Percentiles rank a stretch among this genome's conserved stretches.
Evolutionary conservation across 495 filamentous ascomycete species (phyloP).

Genomic region (Neurospora sp.): DNA sequence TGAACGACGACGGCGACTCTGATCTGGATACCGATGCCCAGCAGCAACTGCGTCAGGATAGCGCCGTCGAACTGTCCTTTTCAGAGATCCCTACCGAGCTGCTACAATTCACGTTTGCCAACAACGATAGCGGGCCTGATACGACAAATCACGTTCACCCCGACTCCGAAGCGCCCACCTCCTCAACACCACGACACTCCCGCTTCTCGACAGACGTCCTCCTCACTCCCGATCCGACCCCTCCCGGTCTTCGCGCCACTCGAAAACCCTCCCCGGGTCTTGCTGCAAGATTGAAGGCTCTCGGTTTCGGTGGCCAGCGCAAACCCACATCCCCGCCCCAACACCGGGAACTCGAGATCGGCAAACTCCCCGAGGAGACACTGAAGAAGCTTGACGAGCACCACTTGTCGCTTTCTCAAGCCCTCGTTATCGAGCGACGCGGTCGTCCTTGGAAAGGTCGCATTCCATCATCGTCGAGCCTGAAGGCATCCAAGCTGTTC

Average conservation of each 20-base stretch:
- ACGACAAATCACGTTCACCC: neutral
- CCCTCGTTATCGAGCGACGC: conserved; percentile 42
- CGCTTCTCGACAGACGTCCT: conserved; percentile 4
- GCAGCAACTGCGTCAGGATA: conserved; percentile 11
- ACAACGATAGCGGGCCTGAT: conserved; percentile 3
- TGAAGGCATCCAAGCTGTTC: conserved; percentile 20
- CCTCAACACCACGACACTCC: neutral
- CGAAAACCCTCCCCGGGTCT: conserved; percentile 62
- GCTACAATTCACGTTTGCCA: conserved; percentile 24
- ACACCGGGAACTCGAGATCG: conserved; percentile 39
- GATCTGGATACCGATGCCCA: neutral
- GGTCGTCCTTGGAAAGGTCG: conserved; percentile 56
- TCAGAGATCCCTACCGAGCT: conserved; percentile 31
- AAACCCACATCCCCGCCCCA: conserved; percentile 31
- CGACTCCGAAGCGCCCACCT: too few relatives aligned
- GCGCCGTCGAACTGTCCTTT: conserved; percentile 27
- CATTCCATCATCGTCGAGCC: conserved; percentile 26
- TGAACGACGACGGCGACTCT: neutral
- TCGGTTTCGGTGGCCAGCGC: conserved; percentile 46
- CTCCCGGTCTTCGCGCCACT: conserved; percentile 20
- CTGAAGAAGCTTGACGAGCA: conserved; percentile 56
- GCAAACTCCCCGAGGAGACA: conserved; percentile 65
- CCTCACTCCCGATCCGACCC: conserved; percentile 10
- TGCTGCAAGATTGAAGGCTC: conserved; percentile 63
- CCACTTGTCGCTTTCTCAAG: conserved; percentile 47